Conservation (phyloP, 2,329 filamentous ascomycete species). For the Lachnellula subtilissima region DNA sequence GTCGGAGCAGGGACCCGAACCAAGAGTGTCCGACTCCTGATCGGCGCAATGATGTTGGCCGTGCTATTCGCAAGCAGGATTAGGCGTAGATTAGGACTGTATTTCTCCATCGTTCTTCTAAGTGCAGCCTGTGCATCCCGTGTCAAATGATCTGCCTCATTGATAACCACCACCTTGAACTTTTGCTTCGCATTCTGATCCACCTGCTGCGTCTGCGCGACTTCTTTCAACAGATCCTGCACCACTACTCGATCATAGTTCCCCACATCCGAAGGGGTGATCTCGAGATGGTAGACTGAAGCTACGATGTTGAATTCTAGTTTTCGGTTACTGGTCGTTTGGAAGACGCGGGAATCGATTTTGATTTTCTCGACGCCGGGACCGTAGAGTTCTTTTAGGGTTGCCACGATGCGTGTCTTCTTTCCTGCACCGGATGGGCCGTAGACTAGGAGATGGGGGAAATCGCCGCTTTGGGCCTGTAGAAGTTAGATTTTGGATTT, state of each 20-base stretch:
- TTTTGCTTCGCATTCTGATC: slow-evolving; percentile 83
- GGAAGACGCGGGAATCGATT: slow-evolving; percentile 95
- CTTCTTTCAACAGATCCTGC: slow-evolving; percentile 93
- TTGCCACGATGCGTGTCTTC: slow-evolving; percentile 94
- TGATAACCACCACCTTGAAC: slow-evolving; percentile 99
- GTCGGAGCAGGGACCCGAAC: slow-evolving; percentile 88
- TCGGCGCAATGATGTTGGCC: slow-evolving; percentile 98
- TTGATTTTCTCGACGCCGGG: slow-evolving; percentile 99
- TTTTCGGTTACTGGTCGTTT: slow-evolving; percentile 92
- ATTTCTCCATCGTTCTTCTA: slow-evolving; percentile 97
- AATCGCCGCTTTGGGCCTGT: slow-evolving; percentile 93
- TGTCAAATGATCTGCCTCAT: slow-evolving; percentile 92
- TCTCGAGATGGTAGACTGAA: slow-evolving; percentile 96
- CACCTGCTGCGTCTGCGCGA: slow-evolving; percentile 98
- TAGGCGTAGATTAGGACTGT: slow-evolving; percentile 87
- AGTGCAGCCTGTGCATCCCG: slow-evolving; percentile 93
- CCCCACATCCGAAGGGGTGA: slow-evolving; percentile 94
- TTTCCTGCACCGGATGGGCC: slow-evolving; percentile 95
- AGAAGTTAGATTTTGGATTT: slow-evolving; percentile 8
- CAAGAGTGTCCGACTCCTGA: slow-evolving; percentile 83
- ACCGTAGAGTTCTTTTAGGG: slow-evolving; percentile 89
- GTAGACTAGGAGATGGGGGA: slow-evolving; percentile 95
- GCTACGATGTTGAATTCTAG: slow-evolving; percentile 99
- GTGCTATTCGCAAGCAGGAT: slow-evolving; percentile 95
- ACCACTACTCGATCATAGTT: slow-evolving; percentile 95